These are phyloP conservation scores for Arabidopsis lyrata DNA, from an alignment of 441 rosid species.

Conservation along the genomic window DNA sequence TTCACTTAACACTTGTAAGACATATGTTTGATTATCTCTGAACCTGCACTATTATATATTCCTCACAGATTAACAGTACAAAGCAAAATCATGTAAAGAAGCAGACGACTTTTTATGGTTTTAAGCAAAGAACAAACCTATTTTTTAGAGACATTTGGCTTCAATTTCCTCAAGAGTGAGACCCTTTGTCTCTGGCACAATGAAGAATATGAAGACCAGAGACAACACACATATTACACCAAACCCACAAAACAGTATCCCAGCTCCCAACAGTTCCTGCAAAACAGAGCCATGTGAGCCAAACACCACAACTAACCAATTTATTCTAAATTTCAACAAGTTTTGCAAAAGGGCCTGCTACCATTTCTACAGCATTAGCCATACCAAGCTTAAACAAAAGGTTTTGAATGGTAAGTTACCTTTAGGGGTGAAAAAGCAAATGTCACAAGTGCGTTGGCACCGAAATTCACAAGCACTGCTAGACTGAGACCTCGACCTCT, in stretches of 20 bases:
- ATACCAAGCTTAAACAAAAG: slow-evolving; percentile 1
- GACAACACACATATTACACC: slow-evolving; percentile 80
- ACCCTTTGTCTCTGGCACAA: slow-evolving; percentile 96
- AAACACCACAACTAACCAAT: background rate
- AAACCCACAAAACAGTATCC: slow-evolving; percentile 77
- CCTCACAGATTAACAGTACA: background rate
- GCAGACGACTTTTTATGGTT: slow-evolving; percentile 5
- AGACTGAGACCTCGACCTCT: slow-evolving; percentile 91
- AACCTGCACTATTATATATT: slow-evolving; percentile 9
- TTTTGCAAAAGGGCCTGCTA: background rate
- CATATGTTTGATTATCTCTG: background rate
- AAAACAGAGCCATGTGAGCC: slow-evolving; percentile 27
- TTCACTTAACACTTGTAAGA: background rate
- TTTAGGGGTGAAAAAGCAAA: slow-evolving; percentile 90
- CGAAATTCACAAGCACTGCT: slow-evolving; percentile 95
- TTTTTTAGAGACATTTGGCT: slow-evolving; percentile 72
- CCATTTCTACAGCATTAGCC: background rate
- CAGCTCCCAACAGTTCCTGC: slow-evolving; percentile 89
- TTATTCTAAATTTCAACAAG: background rate
- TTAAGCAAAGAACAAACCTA: slow-evolving; percentile 24
- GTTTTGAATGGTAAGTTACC: slow-evolving; percentile 51
- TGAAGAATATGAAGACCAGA: slow-evolving; percentile 80
- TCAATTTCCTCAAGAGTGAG: slow-evolving; percentile 97
- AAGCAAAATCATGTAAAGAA: slow-evolving; percentile 1
- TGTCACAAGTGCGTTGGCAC: slow-evolving; percentile 93